Evolutionary conservation across 75 land plant genomes (phyloP).

Genomic region (Cryptomeria japonica): DNA sequence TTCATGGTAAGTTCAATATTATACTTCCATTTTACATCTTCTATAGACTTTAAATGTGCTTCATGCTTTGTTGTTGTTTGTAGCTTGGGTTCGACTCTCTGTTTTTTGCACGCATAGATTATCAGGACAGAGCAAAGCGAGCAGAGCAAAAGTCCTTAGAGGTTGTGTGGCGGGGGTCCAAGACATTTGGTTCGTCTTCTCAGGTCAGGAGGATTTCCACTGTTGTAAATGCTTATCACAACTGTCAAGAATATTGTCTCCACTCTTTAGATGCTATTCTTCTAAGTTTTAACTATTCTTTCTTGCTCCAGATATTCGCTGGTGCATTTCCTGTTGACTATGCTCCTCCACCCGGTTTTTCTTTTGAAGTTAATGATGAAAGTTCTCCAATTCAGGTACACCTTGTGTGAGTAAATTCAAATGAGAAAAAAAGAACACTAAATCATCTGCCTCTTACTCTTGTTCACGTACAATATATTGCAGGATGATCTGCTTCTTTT

Average conservation of each 20-base stretch:
- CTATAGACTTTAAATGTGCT: background rate
- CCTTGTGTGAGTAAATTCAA: background rate
- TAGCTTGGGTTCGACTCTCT: slow-evolving; percentile 80
- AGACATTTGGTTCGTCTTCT: slow-evolving; percentile 63
- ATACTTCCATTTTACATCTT: background rate
- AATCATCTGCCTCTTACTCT: slow-evolving; percentile 8
- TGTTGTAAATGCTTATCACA: background rate
- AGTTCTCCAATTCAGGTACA: slow-evolving; percentile 47
- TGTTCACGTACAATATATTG: slow-evolving; percentile 7
- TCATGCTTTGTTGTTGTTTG: background rate
- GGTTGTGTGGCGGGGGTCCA: slow-evolving; percentile 80
- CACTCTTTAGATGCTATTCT: background rate
- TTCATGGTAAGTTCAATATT: background rate
- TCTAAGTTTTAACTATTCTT: background rate
- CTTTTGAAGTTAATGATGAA: slow-evolving; percentile 57
- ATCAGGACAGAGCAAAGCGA: slow-evolving; percentile 72
- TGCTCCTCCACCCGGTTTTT: slow-evolving; percentile 58
- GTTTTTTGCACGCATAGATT: slow-evolving; percentile 80
- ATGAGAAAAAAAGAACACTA: background rate
- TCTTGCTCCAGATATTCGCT: slow-evolving; percentile 55
- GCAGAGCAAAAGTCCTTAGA: slow-evolving; percentile 61
- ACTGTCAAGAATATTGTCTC: background rate
- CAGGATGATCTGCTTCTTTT: slow-evolving; percentile 66
- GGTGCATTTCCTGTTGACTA: slow-evolving; percentile 69
- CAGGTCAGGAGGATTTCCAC: slow-evolving; percentile 35